Conservation (phyloP, 2,329 filamentous ascomycete species). For the Parafenestella ontariensis region DNA sequence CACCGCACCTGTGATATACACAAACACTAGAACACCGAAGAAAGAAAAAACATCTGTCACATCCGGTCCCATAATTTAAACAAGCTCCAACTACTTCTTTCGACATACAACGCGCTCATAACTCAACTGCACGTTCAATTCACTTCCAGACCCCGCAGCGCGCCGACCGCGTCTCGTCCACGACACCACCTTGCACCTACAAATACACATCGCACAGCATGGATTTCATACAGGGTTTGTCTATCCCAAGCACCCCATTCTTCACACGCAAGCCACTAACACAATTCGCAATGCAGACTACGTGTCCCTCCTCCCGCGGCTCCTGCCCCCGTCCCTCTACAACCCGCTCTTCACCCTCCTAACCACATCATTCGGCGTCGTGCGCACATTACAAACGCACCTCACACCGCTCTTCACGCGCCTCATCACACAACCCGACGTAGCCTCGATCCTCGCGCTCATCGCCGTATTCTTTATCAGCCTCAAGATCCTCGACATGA, state of each 20-base stretch:
- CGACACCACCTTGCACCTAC: constrained; percentile 4
- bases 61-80: neutral
- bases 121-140: constrained; percentile 1
- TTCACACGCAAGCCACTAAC: constrained; percentile 14
- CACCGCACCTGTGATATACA: constrained; percentile 17
- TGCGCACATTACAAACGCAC: constrained; percentile 36
- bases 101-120: neutral
- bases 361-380: constrained; percentile 37
- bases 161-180: constrained; percentile 21
- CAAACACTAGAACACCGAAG: constrained; percentile 4
- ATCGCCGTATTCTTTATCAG: constrained; percentile 68
- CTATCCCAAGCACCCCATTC: neutral
- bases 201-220: constrained; percentile 27
- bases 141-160: constrained; percentile 6
- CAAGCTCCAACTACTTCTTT: neutral
- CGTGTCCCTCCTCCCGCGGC: constrained; percentile 34
- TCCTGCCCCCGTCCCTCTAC: constrained; percentile 43
- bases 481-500: constrained; percentile 70
- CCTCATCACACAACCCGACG: constrained; percentile 49
- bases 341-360: constrained; percentile 38
- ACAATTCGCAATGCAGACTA: constrained; percentile 36
- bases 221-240: constrained; percentile 41
- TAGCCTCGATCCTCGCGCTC: constrained; percentile 62
- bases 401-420: constrained; percentile 38
- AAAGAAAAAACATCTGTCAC: neutral